A percentile compares a stretch with the other conserved stretches of the same genome.
Conservation (phyloP, 176 grass and related monocot species). For the Canna indica region DNA sequence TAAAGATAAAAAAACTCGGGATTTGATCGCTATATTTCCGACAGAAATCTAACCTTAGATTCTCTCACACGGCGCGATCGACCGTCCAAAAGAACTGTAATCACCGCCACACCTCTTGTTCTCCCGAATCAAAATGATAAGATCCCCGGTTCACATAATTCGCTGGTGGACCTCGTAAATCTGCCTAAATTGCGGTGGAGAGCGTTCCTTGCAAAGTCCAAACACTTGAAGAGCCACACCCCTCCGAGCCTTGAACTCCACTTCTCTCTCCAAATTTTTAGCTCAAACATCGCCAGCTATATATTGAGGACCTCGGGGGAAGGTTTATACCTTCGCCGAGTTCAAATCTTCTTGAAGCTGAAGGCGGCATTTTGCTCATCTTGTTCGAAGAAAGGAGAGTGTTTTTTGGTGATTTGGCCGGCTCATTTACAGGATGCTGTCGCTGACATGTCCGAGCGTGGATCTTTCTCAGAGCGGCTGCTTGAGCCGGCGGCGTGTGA, state of each 20-base stretch:
- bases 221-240: too few relatives aligned
- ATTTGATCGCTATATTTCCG: too few relatives aligned
- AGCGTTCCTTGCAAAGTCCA: neutral
- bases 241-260: neutral
- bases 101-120: neutral
- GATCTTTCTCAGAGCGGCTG: conserved; percentile 37
- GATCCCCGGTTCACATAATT: neutral
- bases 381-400: neutral
- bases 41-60: neutral
- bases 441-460: conserved; percentile 45
- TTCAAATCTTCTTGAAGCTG: neutral
- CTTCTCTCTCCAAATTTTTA: neutral
- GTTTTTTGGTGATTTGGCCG: neutral
- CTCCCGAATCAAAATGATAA: conserved; percentile 1
- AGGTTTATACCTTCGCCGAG: neutral
- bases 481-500: neutral
- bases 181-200: conserved; percentile 1
- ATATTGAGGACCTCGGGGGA: neutral
- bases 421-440: conserved; percentile 42
- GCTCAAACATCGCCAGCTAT: neutral
- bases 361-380: neutral
- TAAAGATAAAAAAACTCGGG: too few relatives aligned
- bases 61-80: neutral
- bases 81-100: neutral
- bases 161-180: conserved; percentile 5